phyloP scores from a whole-genome alignment of 352 stramenopile genomes.

The Peronospora farinosa region DNA sequence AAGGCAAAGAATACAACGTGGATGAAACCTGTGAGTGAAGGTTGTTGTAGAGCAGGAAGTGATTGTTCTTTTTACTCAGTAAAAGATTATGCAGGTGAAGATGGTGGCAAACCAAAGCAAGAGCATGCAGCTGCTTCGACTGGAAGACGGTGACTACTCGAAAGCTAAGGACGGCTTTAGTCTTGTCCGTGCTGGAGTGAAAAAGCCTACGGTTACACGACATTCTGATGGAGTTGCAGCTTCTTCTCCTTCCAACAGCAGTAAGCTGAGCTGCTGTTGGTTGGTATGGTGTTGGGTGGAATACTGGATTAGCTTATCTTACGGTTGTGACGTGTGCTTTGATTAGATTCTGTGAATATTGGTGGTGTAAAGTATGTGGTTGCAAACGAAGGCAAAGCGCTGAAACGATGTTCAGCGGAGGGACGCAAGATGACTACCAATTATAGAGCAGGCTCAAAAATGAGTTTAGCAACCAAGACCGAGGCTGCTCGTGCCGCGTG shows the following conservation, averaged over 20 bases:
- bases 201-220: constrained; percentile 18
- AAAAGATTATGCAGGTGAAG: constrained; percentile 21
- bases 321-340: constrained; percentile 2
- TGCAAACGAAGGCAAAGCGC: constrained; percentile 33
- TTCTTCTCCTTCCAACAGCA: constrained; percentile 15
- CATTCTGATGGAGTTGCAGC: constrained; percentile 2
- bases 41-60: neutral
- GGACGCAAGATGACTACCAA: constrained; percentile 15
- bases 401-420: constrained; percentile 34
- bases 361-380: constrained; percentile 43
- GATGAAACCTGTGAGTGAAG: constrained; percentile 27
- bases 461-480: constrained; percentile 27
- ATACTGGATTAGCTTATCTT: neutral
- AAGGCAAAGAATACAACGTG: constrained; percentile 24
- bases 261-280: constrained; percentile 3
- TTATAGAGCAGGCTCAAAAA: constrained; percentile 10
- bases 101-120: constrained; percentile 27
- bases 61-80: constrained; percentile 4
- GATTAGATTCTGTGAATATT: constrained; percentile 39
- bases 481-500: constrained; percentile 32
- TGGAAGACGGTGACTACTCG: constrained; percentile 69
- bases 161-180: constrained; percentile 69
- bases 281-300: neutral
- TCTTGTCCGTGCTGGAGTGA: constrained; percentile 53
- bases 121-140: constrained; percentile 43